These are phyloP conservation scores for Tricholoma matsutake DNA, from an alignment of 768 basidiomycete species.

Conservation along the genomic window DNA sequence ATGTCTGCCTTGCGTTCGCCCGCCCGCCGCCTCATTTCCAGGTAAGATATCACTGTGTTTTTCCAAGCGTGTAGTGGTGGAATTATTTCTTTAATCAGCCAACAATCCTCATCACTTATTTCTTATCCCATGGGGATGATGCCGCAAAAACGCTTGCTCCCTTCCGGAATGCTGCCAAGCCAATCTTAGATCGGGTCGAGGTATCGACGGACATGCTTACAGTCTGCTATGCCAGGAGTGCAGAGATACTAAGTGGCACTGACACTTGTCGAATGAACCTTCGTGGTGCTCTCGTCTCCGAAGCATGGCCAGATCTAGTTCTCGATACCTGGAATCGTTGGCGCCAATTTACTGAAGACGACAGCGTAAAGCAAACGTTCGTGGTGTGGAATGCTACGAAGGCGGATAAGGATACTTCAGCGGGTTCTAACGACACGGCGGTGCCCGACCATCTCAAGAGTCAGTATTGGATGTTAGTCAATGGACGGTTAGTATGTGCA, in stretches of 20 bases:
- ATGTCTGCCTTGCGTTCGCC: slow-evolving; percentile 7
- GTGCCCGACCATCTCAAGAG: slow-evolving; percentile 1
- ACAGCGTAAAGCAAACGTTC: slow-evolving; percentile 8
- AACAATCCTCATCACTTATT: neutral
- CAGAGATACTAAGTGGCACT: slow-evolving; percentile 12
- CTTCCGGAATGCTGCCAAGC: neutral
- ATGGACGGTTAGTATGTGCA: slow-evolving; percentile 6
- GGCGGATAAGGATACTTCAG: slow-evolving; percentile 14
- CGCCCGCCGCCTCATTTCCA: slow-evolving; percentile 10
- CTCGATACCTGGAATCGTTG: slow-evolving; percentile 12
- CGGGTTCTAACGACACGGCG: slow-evolving; percentile 5
- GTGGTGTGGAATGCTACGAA: slow-evolving; percentile 18
- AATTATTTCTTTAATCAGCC: slow-evolving; percentile 12
- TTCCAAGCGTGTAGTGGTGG: slow-evolving; percentile 5
- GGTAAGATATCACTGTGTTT: neutral
- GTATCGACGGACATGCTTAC: slow-evolving; percentile 11
- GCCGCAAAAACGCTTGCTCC: neutral
- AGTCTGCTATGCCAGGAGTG: slow-evolving; percentile 16
- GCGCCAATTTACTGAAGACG: slow-evolving; percentile 18
- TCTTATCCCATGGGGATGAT: neutral
- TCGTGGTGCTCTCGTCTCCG: slow-evolving; percentile 16
- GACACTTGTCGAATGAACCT: slow-evolving; percentile 12
- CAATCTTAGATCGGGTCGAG: slow-evolving; percentile 4
- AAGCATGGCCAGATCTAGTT: slow-evolving; percentile 18
- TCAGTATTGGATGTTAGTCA: slow-evolving; percentile 8